A percentile compares a stretch with the other conserved stretches of the same genome.
Conservation (phyloP, 305 asterid species). For the Solanum aculeatissimum region DNA sequence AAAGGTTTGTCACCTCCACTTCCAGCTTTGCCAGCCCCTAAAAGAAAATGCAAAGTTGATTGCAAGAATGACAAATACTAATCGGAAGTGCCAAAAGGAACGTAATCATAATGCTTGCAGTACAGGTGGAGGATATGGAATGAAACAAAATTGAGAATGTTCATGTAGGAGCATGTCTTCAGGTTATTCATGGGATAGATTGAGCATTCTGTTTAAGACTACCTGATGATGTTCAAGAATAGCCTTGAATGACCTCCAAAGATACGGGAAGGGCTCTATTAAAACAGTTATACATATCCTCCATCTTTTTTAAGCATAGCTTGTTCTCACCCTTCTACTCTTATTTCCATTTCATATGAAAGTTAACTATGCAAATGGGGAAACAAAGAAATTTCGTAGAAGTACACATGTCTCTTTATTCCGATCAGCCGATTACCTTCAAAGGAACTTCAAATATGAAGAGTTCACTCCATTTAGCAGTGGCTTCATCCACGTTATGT, state of each 20-base stretch:
- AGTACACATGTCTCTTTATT: background rate
- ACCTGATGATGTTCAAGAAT: background rate
- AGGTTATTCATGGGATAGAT: background rate
- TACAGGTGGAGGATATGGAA: background rate
- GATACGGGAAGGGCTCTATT: background rate
- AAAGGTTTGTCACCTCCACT: slow-evolving; percentile 98
- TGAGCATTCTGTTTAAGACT: background rate
- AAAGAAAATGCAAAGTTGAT: slow-evolving; percentile 6
- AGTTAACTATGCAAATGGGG: background rate
- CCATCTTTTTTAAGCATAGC: background rate
- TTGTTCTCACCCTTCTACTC: background rate
- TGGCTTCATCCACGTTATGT: slow-evolving; percentile 58
- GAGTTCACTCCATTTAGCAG: slow-evolving; percentile 90
- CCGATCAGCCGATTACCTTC: slow-evolving; percentile 38
- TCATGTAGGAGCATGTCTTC: background rate
- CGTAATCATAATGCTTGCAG: background rate
- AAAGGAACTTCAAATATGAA: slow-evolving; percentile 97
- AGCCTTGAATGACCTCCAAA: background rate
- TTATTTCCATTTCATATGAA: background rate
- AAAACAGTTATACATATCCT: background rate
- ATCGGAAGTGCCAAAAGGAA: background rate
- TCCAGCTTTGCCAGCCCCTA: slow-evolving; percentile 94
- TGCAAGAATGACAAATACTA: background rate
- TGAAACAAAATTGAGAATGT: background rate
- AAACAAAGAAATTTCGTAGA: background rate